These are phyloP conservation scores for Penicillium angulare DNA, from an alignment of 495 filamentous ascomycete genomes.

Conservation along the genomic window DNA sequence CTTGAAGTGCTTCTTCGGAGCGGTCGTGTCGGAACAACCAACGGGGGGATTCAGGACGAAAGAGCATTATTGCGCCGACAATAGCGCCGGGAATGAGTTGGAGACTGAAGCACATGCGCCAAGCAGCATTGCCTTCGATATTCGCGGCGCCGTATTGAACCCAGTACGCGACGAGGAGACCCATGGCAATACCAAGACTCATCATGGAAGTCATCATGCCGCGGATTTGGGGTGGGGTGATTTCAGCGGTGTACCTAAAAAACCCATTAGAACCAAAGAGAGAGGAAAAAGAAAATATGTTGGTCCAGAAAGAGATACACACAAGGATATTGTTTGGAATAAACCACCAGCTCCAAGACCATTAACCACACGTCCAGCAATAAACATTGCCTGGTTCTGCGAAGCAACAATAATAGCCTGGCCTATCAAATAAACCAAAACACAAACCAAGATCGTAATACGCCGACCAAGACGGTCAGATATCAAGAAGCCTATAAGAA, in stretches of 20 bases:
- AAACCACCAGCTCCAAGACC: neutral
- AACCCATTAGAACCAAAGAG: too few relatives aligned
- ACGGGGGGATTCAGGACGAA: neutral
- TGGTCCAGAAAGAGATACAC: too few relatives aligned
- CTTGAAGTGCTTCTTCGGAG: neutral
- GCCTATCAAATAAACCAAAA: neutral
- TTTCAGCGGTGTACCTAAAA: neutral
- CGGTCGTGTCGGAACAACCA: neutral
- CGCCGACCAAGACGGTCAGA: neutral
- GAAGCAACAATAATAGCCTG: constrained; percentile 1
- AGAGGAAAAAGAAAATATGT: neutral
- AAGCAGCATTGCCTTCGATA: neutral
- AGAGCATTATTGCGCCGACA: neutral
- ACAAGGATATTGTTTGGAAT: neutral
- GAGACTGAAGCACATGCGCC: neutral
- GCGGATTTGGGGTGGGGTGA: neutral
- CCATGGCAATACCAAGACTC: constrained; percentile 1
- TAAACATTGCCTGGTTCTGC: neutral
- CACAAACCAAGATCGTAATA: constrained; percentile 1
- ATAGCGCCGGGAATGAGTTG: neutral
- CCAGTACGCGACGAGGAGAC: neutral
- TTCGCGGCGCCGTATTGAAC: neutral
- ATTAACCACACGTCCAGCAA: neutral
- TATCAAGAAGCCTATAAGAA: neutral
- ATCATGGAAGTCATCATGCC: constrained; percentile 1